Evolutionary conservation across 306 rosid genomes (phyloP).

Genomic region (Trifolium subterraneum): DNA sequence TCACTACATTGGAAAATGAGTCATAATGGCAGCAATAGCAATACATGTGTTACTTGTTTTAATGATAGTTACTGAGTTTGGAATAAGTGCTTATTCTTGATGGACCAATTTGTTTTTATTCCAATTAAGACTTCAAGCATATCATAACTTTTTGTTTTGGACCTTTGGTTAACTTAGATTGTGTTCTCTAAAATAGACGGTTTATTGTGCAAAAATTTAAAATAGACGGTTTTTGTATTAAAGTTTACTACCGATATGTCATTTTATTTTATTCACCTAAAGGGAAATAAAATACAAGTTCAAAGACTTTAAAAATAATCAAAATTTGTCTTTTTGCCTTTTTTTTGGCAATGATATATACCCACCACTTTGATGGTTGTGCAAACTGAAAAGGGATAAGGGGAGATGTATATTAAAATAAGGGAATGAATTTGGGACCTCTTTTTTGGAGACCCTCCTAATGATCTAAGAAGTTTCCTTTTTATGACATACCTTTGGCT

Average conservation of each 20-base stretch:
- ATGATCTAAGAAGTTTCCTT: too few relatives aligned
- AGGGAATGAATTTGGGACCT: not conserved
- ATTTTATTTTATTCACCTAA: not conserved
- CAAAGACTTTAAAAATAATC: not conserved
- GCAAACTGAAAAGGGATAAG: not conserved
- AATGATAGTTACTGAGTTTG: constrained; percentile 13
- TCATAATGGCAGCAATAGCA: not conserved
- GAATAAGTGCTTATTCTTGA: constrained; percentile 8
- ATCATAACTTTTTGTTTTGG: not conserved
- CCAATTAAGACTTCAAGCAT: not conserved
- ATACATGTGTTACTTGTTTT: not conserved
- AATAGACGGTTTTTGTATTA: not conserved
- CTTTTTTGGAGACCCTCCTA: too few relatives aligned
- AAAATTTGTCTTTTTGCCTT: not conserved
- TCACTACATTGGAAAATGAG: not conserved
- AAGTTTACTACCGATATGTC: not conserved
- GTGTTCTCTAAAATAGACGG: too few relatives aligned
- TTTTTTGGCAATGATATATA: not conserved
- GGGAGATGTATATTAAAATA: not conserved
- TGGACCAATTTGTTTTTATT: constrained; percentile 3
- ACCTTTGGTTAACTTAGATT: too few relatives aligned
- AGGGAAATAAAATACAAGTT: constrained; percentile 10
- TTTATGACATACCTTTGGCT: too few relatives aligned
- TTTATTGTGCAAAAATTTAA: not conserved
- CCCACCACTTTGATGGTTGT: not conserved